phyloP scores from a whole-genome alignment of 2,329 filamentous ascomycete species.

The Alternaria tenuissima region DNA sequence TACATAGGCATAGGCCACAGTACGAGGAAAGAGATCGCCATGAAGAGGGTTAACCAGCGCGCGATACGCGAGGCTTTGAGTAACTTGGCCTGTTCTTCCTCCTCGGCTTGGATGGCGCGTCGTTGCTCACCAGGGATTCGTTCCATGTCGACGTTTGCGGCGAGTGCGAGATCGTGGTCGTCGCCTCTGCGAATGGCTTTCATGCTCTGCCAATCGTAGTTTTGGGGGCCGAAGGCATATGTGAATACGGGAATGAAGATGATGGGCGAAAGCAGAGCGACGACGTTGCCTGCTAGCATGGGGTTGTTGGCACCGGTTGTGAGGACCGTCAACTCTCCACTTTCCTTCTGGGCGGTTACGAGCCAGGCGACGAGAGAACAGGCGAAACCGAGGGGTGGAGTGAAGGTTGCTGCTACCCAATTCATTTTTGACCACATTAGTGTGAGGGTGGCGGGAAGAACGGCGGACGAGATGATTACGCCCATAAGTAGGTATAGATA shows the following conservation, averaged over 20 bases:
- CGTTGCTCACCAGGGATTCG: conserved; percentile 63
- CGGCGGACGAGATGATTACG: conserved; percentile 84
- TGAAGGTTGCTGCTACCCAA: conserved; percentile 74
- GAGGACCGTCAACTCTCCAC: conserved; percentile 72
- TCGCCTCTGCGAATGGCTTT: conserved; percentile 78
- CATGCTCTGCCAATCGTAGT: conserved; percentile 91
- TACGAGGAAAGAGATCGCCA: conserved; percentile 76
- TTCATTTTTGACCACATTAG: conserved; percentile 84
- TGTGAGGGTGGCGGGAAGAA: conserved; percentile 81
- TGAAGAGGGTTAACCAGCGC: conserved; percentile 64
- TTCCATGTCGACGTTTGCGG: conserved; percentile 72
- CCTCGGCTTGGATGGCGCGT: conserved; percentile 50
- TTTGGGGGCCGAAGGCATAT: conserved; percentile 71
- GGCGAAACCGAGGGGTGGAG: conserved; percentile 73
- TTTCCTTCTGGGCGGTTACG: conserved; percentile 75
- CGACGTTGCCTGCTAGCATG: conserved; percentile 88
- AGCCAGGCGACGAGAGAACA: conserved; percentile 79
- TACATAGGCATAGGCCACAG: conserved; percentile 96
- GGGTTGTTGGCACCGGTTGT: conserved; percentile 82
- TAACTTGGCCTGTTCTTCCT: conserved; percentile 54
- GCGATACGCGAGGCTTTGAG: conserved; percentile 60
- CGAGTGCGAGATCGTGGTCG: conserved; percentile 74
- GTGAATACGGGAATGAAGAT: conserved; percentile 81
- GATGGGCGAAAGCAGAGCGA: conserved; percentile 78
- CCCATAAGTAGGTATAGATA: conserved; percentile 93